Base-by-base conservation (phyloP, 2,329 filamentous ascomycete species). In the Raffaelea albimanens region DNA sequence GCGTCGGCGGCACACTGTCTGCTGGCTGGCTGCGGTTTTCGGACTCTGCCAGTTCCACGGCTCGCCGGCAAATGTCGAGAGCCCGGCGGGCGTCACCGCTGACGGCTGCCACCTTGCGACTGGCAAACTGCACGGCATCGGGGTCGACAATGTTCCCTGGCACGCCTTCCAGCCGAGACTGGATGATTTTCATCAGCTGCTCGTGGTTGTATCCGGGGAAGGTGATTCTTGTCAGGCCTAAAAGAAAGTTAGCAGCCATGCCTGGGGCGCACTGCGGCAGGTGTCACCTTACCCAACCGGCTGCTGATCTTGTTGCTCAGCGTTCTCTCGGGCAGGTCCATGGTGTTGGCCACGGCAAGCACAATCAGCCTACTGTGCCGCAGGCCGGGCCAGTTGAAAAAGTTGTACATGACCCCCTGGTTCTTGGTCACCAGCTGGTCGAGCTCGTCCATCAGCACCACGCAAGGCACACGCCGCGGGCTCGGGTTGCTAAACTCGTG, bases 371-470 rank as follows among this genome's bases (percentile, higher is more conserved):
- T 81, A 46, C 88, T 95, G 65, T 98, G 90, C 44, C 87, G 80
- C 46, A 97, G 72, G 11, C 87, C 86, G 4, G 93, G 93, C 93
- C 93, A 98, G 61, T 98, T 98, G 76, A 98, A 98, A 66, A 98
- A 98, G 65, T 98, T 98, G 70, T 98, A 98, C 93, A 98, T 98
- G 67, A 98, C 93, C n/a, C 87, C 91, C 64, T 98, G 94, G 59
- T 95, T 97, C 61, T 91, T 93, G 13, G 93, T 98, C 5, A 98
- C 94, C 8, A 98, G 78, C 66, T 98, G 93, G 62, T 98, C 93
- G 43, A 98, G 75, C 66, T 98, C 93, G 59, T 98, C 93, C 93
- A 98, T 98, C 44, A 98, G 69, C 2, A 98, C 93, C 14, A 98
- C 93, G 61, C 91, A 97, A 1, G 94, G 93, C 5, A 95, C 88